Base-by-base conservation (phyloP, 805 yeast genomes). In the Metschnikowia dekortorum region DNA sequence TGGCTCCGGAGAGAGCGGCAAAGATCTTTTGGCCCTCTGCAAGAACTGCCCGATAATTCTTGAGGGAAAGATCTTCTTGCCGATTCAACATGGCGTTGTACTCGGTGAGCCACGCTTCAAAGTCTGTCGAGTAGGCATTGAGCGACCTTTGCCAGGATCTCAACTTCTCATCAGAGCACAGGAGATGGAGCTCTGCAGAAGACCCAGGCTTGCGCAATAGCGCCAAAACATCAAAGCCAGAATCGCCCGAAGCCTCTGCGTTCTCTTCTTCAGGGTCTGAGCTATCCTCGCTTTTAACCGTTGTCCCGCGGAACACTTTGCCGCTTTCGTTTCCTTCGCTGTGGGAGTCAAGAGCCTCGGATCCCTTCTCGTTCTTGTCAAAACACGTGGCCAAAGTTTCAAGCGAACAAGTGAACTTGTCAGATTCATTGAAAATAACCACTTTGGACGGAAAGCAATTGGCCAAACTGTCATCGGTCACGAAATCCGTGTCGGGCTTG, bases 401-500 rank as follows among this genome's bases (percentile, higher is more conserved):
- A 33, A 44, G 39, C 11, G 46, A 44, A 9, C 46, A 35, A 3
- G 33, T 28, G 14, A 44, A 44, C 57, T 70, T 66, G 16, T 66
- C 64, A 4, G 67, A 48, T 3, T 63, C 63, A 1, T 46, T 18
- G 29, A 69, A 63, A 2, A 80, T 47, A 0, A 82, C 71, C 33
- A 82, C 59, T 51, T 76, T 80, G 0, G 87, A 76, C 1, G 88
- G 86, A 41, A 75, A 83, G 1, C 80, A 69, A 37, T 74, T 72
- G 14, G 56, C 61, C 42, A 84, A 65, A 39, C 77, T 76, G 28
- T 77, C 77, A 63, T 85, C 90, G 1, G 87, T 71, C 6, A 81
- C 67, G 49, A 61, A 67, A 53, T 79, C 83, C 36, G 57, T 48
- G 11, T 60, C 69, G 7, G 48, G 35, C 33, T 64, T 63, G 36